Conservation (phyloP, 441 rosid genomes). For the Gossypium davidsonii region DNA sequence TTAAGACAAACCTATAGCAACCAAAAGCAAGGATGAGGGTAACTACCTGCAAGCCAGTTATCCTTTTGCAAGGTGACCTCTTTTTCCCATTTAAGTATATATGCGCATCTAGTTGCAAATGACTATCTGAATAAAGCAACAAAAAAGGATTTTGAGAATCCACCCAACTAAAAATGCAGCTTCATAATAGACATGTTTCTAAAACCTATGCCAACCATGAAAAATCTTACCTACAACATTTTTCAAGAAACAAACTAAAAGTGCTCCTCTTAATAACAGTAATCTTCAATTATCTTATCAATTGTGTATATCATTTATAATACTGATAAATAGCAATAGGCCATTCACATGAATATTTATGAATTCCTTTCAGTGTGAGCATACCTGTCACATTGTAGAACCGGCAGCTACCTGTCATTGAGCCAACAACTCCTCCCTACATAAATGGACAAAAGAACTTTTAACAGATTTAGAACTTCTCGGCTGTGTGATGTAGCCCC, state of each 20-base stretch:
- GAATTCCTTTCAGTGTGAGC: background rate
- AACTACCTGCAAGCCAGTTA: conserved; percentile 75
- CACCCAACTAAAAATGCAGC: background rate
- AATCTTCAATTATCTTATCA: background rate
- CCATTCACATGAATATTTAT: background rate
- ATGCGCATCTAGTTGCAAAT: conserved; percentile 72
- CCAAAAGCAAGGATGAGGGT: background rate
- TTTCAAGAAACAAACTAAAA: background rate
- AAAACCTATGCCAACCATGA: background rate
- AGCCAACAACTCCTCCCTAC: conserved; percentile 83
- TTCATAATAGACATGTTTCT: conserved; percentile 1
- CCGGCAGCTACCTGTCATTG: conserved; percentile 64
- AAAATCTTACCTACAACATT: background rate
- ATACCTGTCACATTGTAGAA: conserved; percentile 73
- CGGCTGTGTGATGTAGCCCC: background rate
- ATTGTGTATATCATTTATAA: background rate
- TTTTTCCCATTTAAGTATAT: conserved; percentile 60
- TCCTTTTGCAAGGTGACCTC: conserved; percentile 63
- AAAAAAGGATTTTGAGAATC: background rate
- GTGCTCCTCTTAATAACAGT: background rate
- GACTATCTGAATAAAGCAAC: conserved; percentile 46
- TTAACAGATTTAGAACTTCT: conserved; percentile 15
- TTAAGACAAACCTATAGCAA: background rate
- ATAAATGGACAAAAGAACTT: conserved; percentile 13
- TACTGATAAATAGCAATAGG: background rate